Base-by-base conservation (phyloP, 2,329 filamentous ascomycete genomes). In the Aspergillus sp. region DNA sequence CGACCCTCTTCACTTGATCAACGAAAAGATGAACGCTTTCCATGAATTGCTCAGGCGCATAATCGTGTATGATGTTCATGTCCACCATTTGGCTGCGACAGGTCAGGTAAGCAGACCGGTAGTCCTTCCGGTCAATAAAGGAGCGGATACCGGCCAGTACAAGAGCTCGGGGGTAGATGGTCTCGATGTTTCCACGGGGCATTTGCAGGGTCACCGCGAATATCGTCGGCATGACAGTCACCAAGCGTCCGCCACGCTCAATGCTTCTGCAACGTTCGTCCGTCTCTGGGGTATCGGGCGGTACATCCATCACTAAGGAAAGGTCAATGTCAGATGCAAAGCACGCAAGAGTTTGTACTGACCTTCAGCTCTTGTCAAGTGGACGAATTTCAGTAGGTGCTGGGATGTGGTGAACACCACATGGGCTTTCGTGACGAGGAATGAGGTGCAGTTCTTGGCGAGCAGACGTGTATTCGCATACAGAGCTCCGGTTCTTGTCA, bases 11-110 rank as follows among this genome's bases (percentile, higher is more conserved):
- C 38, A 99, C 79, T 68, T 99, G 92, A 16, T 90, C 85, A 30
- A 97, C 78, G 64, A 99, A 95, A 0, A 89, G 71, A 0, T 80
- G 78, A 10, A 96, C 82, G 58, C 86, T 89, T 3, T 80, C 76
- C 68, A 96, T 80, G 67, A 99, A 96, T 60, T 95, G 89, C 35
- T 85, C 80, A 0, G 93, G 90, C n/a, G 85, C 85, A 72, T 97
- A 90, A 65, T 99, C 94, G 65, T 95, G 93, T 2, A 99, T 77
- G 55, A 99, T 93, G 65, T 99, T 99, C 88, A 97, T 92, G 65
- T 99, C 94, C 1, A 99, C 94, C 60, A 95, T 84, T 68, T 99
- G 95, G 19, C 86, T 93, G 47, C 94, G 85, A 68, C 94, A 97
- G 56, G 90, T 87, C 19, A 88, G 77, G 67, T 96, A 99, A 0